A percentile compares a stretch with the other conserved stretches of the same genome.
phyloP scores from a whole-genome alignment of 2,329 filamentous ascomycete species.

The Alternaria conjuncta region DNA sequence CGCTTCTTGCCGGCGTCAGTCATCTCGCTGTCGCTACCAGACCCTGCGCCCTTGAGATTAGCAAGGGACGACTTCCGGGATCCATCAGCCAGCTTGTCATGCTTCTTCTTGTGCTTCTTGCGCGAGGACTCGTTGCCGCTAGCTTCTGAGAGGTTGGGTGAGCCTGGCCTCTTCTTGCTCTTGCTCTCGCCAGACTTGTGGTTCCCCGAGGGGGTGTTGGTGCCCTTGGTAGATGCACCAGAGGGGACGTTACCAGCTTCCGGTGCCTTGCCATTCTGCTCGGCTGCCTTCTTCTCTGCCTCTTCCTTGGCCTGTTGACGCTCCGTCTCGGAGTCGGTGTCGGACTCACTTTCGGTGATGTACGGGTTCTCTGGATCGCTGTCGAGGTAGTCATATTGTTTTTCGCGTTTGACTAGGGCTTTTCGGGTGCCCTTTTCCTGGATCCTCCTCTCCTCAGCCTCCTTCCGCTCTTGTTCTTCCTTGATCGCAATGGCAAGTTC shows the following conservation, averaged over 20 bases:
- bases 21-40: constrained; percentile 74
- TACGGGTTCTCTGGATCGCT: constrained; percentile 67
- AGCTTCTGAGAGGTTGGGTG: constrained; percentile 85
- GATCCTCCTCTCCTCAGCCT: constrained; percentile 71
- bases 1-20: constrained; percentile 70
- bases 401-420: constrained; percentile 81
- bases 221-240: constrained; percentile 71
- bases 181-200: constrained; percentile 56
- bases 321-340: constrained; percentile 68
- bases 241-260: constrained; percentile 55
- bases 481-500: constrained; percentile 66
- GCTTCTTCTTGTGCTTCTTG: constrained; percentile 59
- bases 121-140: constrained; percentile 88
- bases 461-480: constrained; percentile 69
- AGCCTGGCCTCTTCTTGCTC: constrained; percentile 82
- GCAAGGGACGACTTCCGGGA: constrained; percentile 35
- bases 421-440: constrained; percentile 81
- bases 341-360: constrained; percentile 38
- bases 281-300: constrained; percentile 54
- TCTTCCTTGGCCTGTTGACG: constrained; percentile 65
- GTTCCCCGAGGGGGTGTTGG: constrained; percentile 68
- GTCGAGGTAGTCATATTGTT: constrained; percentile 87
- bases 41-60: constrained; percentile 57
- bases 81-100: constrained; percentile 33
- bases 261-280: constrained; percentile 55